These are phyloP conservation scores for Eucalyptus urophylla DNA, from an alignment of 345 rosid genomes.

Conservation along the genomic window DNA sequence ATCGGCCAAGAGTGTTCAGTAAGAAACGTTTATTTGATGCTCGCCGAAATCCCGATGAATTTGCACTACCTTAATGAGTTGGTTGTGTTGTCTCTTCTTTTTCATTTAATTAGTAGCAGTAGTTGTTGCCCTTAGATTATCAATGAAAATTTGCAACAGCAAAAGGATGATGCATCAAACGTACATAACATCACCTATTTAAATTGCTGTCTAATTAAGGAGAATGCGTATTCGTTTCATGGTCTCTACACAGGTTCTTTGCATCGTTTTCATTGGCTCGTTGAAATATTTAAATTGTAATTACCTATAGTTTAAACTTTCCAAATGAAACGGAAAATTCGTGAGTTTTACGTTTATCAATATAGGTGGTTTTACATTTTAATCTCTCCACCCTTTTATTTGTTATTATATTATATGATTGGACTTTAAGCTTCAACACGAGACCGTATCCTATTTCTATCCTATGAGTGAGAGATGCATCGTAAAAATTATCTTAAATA, in stretches of 20 bases:
- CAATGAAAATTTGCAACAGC: fast-evolving
- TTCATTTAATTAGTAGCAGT: too few species aligned
- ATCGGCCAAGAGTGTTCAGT: neutral
- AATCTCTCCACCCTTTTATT: neutral
- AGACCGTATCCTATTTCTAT: too few species aligned
- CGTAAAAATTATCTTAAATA: neutral
- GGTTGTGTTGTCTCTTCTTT: neutral
- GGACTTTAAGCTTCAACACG: fast-evolving
- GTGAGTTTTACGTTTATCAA: fast-evolving
- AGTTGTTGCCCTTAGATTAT: too few species aligned
- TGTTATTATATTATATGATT: fast-evolving
- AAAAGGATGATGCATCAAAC: fast-evolving
- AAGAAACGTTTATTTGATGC: neutral
- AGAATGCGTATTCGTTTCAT: too few species aligned
- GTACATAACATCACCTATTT: too few species aligned
- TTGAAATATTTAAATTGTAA: neutral
- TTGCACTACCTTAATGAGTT: neutral
- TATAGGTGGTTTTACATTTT: neutral
- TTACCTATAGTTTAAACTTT: too few species aligned
- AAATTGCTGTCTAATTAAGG: too few species aligned
- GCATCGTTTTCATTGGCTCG: fast-evolving
- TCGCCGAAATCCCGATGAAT: neutral
- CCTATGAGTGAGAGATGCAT: neutral
- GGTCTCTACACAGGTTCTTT: neutral
- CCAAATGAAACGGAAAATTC: fast-evolving